Conservation (phyloP, 352 stramenopile genomes). For the Peronosclerospora sorghi region DNA sequence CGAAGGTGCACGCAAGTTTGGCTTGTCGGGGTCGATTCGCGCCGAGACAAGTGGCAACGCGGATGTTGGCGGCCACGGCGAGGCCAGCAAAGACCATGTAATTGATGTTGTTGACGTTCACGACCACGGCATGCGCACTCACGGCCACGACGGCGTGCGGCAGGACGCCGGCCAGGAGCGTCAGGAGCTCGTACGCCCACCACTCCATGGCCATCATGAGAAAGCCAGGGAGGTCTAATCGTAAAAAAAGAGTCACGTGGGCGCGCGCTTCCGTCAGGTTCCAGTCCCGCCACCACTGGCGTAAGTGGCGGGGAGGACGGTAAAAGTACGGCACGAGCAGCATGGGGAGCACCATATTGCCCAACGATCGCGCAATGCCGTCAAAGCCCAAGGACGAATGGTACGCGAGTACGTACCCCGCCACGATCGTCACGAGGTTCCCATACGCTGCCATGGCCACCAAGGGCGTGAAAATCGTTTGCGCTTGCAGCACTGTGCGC, state of each 20-base stretch:
- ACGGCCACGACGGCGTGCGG: slow-evolving; percentile 38
- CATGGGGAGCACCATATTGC: slow-evolving; percentile 36
- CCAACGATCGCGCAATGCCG: slow-evolving; percentile 45
- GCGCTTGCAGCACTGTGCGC: too few species aligned
- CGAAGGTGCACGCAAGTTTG: slow-evolving; percentile 23
- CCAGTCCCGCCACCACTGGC: slow-evolving; percentile 38
- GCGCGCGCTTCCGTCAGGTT: too few species aligned
- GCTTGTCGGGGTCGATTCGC: slow-evolving; percentile 34
- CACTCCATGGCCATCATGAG: slow-evolving; percentile 59
- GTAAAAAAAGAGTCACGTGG: too few species aligned
- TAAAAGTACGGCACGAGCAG: slow-evolving; percentile 48
- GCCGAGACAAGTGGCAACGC: slow-evolving; percentile 52
- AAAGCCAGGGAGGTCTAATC: slow-evolving; percentile 36
- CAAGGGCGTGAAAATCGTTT: too few species aligned
- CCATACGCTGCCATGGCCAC: too few species aligned
- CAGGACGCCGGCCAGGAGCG: slow-evolving; percentile 38
- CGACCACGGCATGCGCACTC: slow-evolving; percentile 46
- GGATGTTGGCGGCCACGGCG: slow-evolving; percentile 40
- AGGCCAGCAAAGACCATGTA: slow-evolving; percentile 62
- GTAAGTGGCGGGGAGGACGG: slow-evolving; percentile 20
- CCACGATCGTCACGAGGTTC: too few species aligned
- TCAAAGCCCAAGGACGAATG: slow-evolving; percentile 58
- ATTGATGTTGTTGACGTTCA: slow-evolving; percentile 48
- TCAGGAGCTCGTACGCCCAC: slow-evolving; percentile 59
- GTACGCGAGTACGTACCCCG: too few species aligned